Base-by-base conservation (phyloP, 495 filamentous ascomycete species). In the Amorphotheca resinae region DNA sequence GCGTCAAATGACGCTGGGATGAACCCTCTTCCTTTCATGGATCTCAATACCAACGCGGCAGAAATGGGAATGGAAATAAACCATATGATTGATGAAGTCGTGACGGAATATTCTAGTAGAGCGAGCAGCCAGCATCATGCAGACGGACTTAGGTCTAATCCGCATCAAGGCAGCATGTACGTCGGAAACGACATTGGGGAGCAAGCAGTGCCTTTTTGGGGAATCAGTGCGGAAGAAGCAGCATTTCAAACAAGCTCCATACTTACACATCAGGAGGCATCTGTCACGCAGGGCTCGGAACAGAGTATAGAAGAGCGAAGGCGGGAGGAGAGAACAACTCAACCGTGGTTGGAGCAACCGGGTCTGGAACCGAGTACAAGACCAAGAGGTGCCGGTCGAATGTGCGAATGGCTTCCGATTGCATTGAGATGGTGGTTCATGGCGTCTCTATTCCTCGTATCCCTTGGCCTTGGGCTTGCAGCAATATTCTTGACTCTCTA, bases 321-420 rank as follows among this genome's bases (percentile, higher is more conserved):
- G 25, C 25, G 11, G 25, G 25, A 28, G 25, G 5, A 28, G 25
- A 28, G 25, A 11, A 28, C 11, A 28, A 11, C 5, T 11, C 25
- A 28, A 11, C 5, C 25, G 11, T 5, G 5, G 25, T 28, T 28
- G 5, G 25, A 28, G 11, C 25, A 5, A 5, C 25, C 25, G 11
- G 25, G 25, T 5, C 11, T 28, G 25, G 11, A 14, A 9, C 16
- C 23, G 11, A 11, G 20, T 14, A 9, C 12, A 41, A 11, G 23
- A 14, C 12, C 20, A 9, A 5, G 21, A 26, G 23, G 21, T 30
- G 15, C 11, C 25, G 25, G 25, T 28, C 11, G 18, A 22, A n/a
- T n/a, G n/a, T n/a, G n/a, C 30, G 14, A 25, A 11, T 57, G 54
- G 54, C 47, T 57, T 14, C 54, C 54, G 15, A 33, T 38, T 20